Base-by-base conservation (phyloP, 768 basidiomycete species). In the Glaciozyma martinii region DNA sequence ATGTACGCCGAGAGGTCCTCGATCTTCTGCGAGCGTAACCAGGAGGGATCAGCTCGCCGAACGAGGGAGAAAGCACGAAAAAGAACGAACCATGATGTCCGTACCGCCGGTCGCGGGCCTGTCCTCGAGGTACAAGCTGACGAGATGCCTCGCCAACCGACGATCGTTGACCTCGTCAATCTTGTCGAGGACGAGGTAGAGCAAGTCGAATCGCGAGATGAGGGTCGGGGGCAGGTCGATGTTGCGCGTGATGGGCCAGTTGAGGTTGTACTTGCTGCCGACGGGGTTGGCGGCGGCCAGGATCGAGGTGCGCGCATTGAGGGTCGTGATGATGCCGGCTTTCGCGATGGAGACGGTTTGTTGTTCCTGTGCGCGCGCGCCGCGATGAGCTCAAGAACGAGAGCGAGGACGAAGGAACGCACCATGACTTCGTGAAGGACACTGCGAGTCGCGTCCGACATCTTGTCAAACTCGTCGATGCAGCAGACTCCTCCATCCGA, bases 401-500 rank as follows among this genome's bases (percentile, higher is more conserved):
- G 29, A 30, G 13, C 15, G 37, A 13, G 18, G 27, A 46, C 27
- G 13, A 29, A 43, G 21, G 15, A 42, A 71, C 81, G 60, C 69
- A 90, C 89, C 80, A 81, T 81, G 55, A 81, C 80, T 77, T 81
- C 80, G 69, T 81, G 80, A 43, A 81, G 71, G 1, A 81, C 80
- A 71, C 76, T 77, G 64, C 80, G 73, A 8, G 80, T 80, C 10
- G 80, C 75, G 71, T 81, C 80, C 33, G 75, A 76, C 80, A 81
- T 81, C 72, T 81, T 81, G 74, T 81, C 80, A 65, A 99, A 98
- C 77, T 98, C 94, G 71, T 98, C 94, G 71, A 98, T 98, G 75
- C 94, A 98, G 75, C 92, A 97, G 7, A 97, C 91, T 75, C 93
- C 94, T 2, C 94, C 94, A 70, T 97, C 94, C 75, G 88, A 90